phyloP scores from a whole-genome alignment of 176 grass and related monocot species.

The Triticum monococcum region DNA sequence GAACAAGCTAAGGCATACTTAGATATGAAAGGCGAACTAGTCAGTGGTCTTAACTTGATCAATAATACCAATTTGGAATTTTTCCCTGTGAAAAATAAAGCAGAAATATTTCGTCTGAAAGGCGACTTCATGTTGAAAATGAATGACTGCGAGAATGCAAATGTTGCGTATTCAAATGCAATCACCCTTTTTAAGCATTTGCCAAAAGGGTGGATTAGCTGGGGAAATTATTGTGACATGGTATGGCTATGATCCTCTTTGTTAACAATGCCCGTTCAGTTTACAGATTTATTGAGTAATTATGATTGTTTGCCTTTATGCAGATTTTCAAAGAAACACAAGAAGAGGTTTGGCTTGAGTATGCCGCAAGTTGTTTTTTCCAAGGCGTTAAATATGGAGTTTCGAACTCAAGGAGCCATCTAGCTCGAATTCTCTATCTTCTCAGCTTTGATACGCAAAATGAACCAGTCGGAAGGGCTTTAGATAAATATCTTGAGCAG shows the following conservation, averaged over 20 bases:
- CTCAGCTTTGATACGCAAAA: constrained; percentile 97
- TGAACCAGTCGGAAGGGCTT: constrained; percentile 82
- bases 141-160: constrained; percentile 78
- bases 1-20: constrained; percentile 98
- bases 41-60: constrained; percentile 90
- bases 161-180: constrained; percentile 81
- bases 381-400: constrained; percentile 95
- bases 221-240: constrained; percentile 99
- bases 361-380: constrained; percentile 93
- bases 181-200: constrained; percentile 94
- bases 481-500: constrained; percentile 98
- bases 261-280: constrained; percentile 17
- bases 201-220: constrained; percentile 99
- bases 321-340: constrained; percentile 94
- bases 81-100: constrained; percentile 93
- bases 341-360: constrained; percentile 93
- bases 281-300: constrained; percentile 4
- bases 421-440: constrained; percentile 93
- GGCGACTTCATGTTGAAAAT: constrained; percentile 91
- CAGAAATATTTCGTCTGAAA: constrained; percentile 96
- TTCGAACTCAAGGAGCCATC: constrained; percentile 92
- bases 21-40: constrained; percentile 95
- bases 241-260: constrained; percentile 44
- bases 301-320: background rate
- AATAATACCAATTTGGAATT: constrained; percentile 96